Base-by-base conservation (phyloP, 495 filamentous ascomycete genomes). In the Penicillium argentinense region DNA sequence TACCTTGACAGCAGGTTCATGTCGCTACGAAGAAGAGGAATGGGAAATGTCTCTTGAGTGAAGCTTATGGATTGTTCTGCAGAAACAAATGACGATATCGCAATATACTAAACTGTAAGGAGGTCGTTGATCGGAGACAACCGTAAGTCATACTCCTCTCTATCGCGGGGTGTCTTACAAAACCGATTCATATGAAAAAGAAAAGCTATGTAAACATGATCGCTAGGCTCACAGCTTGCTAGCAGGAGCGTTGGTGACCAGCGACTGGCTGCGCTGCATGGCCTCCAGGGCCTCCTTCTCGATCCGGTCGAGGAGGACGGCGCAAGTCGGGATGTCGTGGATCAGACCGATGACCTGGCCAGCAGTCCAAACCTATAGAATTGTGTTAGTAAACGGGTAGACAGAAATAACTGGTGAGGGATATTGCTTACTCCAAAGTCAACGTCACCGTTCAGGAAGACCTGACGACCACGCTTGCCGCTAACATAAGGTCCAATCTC, bases 401-500 rank as follows among this genome's bases (percentile, higher is more conserved):
- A 24, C 1, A 13, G 23, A 18, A 26, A 37, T 34, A 50, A 29
- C 17, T 9, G 9, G n/a, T n/a, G n/a, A n/a, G n/a, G n/a, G n/a
- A n/a, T 2, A 36, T 27, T 47, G 81, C 84, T 74, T 76, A 93
- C 92, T 27, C 92, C 92, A 66, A 80, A 89, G 53, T 98, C 87
- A 47, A 86, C 77, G 61, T 98, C 93, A 25, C 93, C 93, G 54
- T 89, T 96, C 34, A 91, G 52, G 67, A 96, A 98, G 17, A 98
- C 93, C 74, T 96, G 75, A 19, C 87, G 75, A 13, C 93, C 93
- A 39, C 92, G 78, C 81, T 97, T 87, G 34, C 93, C 93, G 62
- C 89, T 96, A 17, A 98, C 89, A 55, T 79, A 89, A 36, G 87
- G 88, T 22, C 87, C 89, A 47, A 98, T 83, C 67, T 97, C 93